Conservation (phyloP, 2,329 filamentous ascomycete genomes). For the Lachnellula suecica region DNA sequence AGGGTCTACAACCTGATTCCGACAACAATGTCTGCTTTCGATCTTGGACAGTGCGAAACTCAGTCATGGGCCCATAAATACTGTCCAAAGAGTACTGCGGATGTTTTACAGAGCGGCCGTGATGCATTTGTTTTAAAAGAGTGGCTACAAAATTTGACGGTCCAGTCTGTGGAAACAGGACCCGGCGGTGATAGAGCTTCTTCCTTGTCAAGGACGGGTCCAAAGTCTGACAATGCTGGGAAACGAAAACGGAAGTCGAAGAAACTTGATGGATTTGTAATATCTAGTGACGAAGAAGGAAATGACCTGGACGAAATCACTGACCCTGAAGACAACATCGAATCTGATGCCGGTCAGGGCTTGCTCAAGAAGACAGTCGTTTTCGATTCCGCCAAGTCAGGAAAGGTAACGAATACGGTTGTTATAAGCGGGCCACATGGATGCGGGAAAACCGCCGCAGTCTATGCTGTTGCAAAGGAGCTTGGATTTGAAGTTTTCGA, state of each 20-base stretch:
- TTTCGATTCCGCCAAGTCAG: slow-evolving; percentile 36
- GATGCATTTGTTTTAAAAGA: slow-evolving; percentile 72
- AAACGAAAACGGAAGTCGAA: slow-evolving; percentile 66
- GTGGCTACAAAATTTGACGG: slow-evolving; percentile 76
- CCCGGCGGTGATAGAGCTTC: slow-evolving; percentile 26
- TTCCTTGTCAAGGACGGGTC: slow-evolving; percentile 14
- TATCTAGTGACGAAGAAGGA: slow-evolving; percentile 74
- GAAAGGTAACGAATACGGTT: slow-evolving; percentile 70
- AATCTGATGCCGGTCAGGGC: slow-evolving; percentile 36
- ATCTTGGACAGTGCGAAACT: slow-evolving; percentile 72
- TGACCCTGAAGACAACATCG: slow-evolving; percentile 52
- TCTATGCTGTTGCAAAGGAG: slow-evolving; percentile 90
- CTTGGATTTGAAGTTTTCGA: slow-evolving; percentile 93
- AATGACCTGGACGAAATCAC: slow-evolving; percentile 68
- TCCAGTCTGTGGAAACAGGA: slow-evolving; percentile 73
- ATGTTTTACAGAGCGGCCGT: slow-evolving; percentile 73
- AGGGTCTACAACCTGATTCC: slow-evolving; percentile 60
- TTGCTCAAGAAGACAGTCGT: slow-evolving; percentile 54
- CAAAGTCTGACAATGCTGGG: slow-evolving; percentile 39
- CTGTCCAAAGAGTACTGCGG: slow-evolving; percentile 63
- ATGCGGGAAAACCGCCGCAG: slow-evolving; percentile 88
- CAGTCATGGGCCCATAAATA: slow-evolving; percentile 83
- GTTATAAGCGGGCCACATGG: slow-evolving; percentile 86
- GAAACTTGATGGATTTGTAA: slow-evolving; percentile 77
- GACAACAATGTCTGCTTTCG: slow-evolving; percentile 72